Evolutionary conservation across 1,139 yeast genomes (phyloP), one percentile per base, ranked within the genome.

Genomic region (Zygosaccharomyces sapae): DNA sequence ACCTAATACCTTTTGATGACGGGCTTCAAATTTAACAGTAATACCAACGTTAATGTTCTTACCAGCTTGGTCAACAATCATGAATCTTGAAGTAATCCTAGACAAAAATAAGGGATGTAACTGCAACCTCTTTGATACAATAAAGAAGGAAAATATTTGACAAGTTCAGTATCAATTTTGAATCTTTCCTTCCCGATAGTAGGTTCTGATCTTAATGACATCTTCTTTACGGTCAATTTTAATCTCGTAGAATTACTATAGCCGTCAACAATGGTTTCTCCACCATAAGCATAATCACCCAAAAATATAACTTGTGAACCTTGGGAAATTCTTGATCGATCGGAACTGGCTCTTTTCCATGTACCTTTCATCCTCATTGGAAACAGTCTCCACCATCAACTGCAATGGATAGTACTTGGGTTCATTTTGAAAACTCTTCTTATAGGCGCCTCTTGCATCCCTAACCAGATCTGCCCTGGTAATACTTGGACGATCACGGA

Each of bases 211-310:
- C 71, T 70, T 3, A 73, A 62, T 35, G 74, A 72, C 48, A 76
- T 76, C 60, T 80, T 77, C 38, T 75, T 71, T 18, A 84, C 77
- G 44, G 81, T 76, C 47, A 83, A 67, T 50, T 78, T 79, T 47
- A 80, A 68, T 41, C 76, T 70, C 9, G 68, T 68, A 19, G 72
- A 74, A 37, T 77, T 72, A 22, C 66, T 67, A 53, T 80, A 77
- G 0, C 87, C 95, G 44, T 75, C 80, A 43, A 92, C 78, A 20
- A 75, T 74, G 10, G 94, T 90, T 44, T 95, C 85, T 24, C 88
- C 77, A 43, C 98, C 98, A 63, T 87, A 92, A 2, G 90, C 95
- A 68, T 81, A 81, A 34, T 85, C 89, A 35, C 97, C 96, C 52
- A 92, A 72, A 63, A 87, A 87, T n/a, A 90, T 78, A 34, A 83